These are phyloP conservation scores for Penicillium sp. DNA, from an alignment of 2,329 filamentous ascomycete genomes.

Conservation along the genomic window DNA sequence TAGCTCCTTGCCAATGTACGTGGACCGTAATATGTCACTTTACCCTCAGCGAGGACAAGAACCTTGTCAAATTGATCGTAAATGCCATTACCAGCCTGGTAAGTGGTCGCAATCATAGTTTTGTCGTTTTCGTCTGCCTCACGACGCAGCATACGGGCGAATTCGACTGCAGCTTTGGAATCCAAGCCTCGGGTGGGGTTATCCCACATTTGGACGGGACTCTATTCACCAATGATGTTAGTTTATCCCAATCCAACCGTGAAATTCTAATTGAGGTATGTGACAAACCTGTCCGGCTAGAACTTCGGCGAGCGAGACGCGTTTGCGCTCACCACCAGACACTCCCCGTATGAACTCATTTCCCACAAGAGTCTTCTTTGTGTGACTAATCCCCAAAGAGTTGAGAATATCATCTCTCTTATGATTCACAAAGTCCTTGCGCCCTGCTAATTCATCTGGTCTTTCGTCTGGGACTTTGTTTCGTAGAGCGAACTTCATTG, in stretches of 20 bases:
- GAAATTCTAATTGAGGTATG: neutral
- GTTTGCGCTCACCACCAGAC: conserved; percentile 69
- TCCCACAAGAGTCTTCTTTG: conserved; percentile 66
- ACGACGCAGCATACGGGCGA: conserved; percentile 60
- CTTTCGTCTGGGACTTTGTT: conserved; percentile 43
- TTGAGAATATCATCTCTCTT: conserved; percentile 38
- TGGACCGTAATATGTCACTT: conserved; percentile 67
- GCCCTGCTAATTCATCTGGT: conserved; percentile 26
- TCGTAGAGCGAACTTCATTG: conserved; percentile 71
- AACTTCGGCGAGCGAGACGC: conserved; percentile 67
- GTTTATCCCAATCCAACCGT: neutral
- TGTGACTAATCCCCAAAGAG: conserved; percentile 51
- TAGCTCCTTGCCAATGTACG: conserved; percentile 61
- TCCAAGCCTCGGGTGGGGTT: conserved; percentile 69
- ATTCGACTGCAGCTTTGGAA: conserved; percentile 66
- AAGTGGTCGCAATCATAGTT: conserved; percentile 65
- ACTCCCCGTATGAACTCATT: conserved; percentile 69
- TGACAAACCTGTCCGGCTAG: conserved; percentile 55
- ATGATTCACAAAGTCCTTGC: conserved; percentile 35
- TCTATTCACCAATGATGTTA: conserved; percentile 17
- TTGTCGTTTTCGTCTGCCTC: conserved; percentile 64
- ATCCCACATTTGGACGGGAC: conserved; percentile 67
- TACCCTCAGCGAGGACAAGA: conserved; percentile 66
- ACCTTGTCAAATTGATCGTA: conserved; percentile 72
- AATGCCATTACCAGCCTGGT: conserved; percentile 71